Base-by-base conservation (phyloP, 169 alveolate species). In the Theileria sp. region DNA sequence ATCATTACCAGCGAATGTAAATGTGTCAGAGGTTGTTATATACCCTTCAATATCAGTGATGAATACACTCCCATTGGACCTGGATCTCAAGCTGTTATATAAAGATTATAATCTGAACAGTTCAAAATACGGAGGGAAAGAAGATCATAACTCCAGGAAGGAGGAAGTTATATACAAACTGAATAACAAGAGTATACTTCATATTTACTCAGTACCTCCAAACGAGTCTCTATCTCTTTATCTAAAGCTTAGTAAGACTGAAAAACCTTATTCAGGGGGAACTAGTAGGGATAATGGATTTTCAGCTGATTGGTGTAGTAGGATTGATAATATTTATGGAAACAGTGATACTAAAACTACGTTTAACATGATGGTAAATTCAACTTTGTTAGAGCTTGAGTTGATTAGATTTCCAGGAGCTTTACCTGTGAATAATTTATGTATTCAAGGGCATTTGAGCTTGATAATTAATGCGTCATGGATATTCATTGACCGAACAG, bases 401-500 rank as follows among this genome's bases (percentile, higher is more conserved):
- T 83, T 89, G 34, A 72, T 72, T 49, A 23, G 91, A 26, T 81
- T 74, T 75, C 88, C 91, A 30, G 92, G 70, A 17, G 90, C 86
- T 32, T 66, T 76, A 26, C 86, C 90, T 9, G 84, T 65, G 0
- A 73, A 80, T 23, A 56, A 78, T 4, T 67, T 70, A 9, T 78
- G 81, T 10, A 75, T 78, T 54, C 84, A 82, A 68, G 88, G 88
- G 23, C 88, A 82, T 26, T 69, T 82, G 32, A 82, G 88, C 21
- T 50, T 82, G 34, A 82, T 82, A 62, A 86, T 92, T 73, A 92
- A 93, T 3, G 92, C 93, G 26, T 95, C 96, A 1, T 80, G 95
- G 88, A 75, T 93, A 74, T 92, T 93, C 82, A 86, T 93, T 50
- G 96, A 93, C 76, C 87, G 95, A 78, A 93, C 96, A 3, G 96